Conservation (phyloP, 75 land plant species). For the Azolla pinnata region DNA sequence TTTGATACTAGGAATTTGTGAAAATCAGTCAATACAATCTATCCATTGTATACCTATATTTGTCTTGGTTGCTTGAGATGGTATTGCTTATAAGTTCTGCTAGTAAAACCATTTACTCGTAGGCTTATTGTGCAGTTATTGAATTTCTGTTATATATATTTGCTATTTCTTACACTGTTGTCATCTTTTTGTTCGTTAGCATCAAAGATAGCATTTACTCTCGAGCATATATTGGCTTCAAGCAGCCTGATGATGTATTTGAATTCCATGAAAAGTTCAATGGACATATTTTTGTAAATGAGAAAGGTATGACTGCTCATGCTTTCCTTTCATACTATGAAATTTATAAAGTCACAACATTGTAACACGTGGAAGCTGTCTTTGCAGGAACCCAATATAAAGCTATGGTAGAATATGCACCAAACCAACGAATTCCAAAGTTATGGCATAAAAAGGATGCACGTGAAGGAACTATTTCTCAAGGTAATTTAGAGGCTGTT, state of each 20-base stretch:
- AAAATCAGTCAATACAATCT: no score
- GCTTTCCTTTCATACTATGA: neutral
- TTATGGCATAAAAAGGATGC: slow-evolving; percentile 62
- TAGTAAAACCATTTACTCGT: no score
- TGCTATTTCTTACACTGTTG: no score
- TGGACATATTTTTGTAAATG: slow-evolving; percentile 87
- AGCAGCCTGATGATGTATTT: slow-evolving; percentile 68
- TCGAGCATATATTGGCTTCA: slow-evolving; percentile 76
- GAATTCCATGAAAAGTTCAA: slow-evolving; percentile 76
- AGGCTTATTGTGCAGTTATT: no score
- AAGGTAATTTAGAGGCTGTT: slow-evolving; percentile 49
- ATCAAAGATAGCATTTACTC: slow-evolving; percentile 27
- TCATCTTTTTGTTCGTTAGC: neutral
- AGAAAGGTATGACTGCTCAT: slow-evolving; percentile 41
- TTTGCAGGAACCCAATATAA: slow-evolving; percentile 66
- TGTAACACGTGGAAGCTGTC: no score
- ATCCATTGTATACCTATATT: no score
- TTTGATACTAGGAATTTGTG: no score
- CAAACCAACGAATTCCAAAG: slow-evolving; percentile 85
- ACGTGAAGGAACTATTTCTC: slow-evolving; percentile 70
- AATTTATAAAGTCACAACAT: neutral
- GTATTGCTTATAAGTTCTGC: no score
- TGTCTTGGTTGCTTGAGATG: no score
- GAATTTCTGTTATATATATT: no score
- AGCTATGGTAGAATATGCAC: slow-evolving; percentile 82